Base-by-base conservation (phyloP, 352 stramenopile species). In the Phytopythium vexans region DNA sequence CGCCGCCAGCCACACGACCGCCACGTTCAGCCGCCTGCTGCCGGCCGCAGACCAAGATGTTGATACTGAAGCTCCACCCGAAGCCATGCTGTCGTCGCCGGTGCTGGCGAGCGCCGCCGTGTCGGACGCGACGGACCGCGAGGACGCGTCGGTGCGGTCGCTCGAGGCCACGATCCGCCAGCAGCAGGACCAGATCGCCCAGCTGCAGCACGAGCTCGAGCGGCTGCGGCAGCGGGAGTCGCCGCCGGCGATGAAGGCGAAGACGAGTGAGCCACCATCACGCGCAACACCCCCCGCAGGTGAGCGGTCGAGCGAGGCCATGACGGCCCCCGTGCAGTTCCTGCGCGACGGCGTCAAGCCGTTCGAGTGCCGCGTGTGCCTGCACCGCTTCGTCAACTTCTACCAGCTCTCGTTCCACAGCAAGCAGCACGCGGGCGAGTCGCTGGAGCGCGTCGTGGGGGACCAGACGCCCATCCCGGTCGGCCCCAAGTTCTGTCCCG, bases 361-460 rank as follows among this genome's bases (percentile, higher is more conserved):
- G 32, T 88, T 88, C 53, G 53, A 79, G 60, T 88, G 77, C 67
- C 69, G 64, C 45, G 65, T 86, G 16, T 83, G 74, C 48, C 50
- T 58, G 40, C 76, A 76, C 21, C 73, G 66, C 16, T 86, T 86
- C 58, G 58, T 70, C 54, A 88, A 86, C 45, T 88, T 76, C 53
- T 88, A 82, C 53, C 77, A 88, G 56, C 71, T 88, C n/a, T 72
- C 73, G 7, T 88, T 86, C 56, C 75, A 88, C 45, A 71, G 55
- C 33, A 88, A 88, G 54, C 72, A 86, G 60, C 74, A 88, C 46
- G 64, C 74, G 6, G 59, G 58, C 4, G 38, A 38, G 12, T 48
- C 62, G 2, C 62, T 76, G 21, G 38, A 51, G 3, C 51, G 74
- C 39, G 71, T 86, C 8, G 60, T 68, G 37, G 65, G 66, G 21